Evolutionary conservation across 495 filamentous ascomycete species (phyloP), one percentile per base, ranked within the genome.

Genomic region (Penicillium soppii): DNA sequence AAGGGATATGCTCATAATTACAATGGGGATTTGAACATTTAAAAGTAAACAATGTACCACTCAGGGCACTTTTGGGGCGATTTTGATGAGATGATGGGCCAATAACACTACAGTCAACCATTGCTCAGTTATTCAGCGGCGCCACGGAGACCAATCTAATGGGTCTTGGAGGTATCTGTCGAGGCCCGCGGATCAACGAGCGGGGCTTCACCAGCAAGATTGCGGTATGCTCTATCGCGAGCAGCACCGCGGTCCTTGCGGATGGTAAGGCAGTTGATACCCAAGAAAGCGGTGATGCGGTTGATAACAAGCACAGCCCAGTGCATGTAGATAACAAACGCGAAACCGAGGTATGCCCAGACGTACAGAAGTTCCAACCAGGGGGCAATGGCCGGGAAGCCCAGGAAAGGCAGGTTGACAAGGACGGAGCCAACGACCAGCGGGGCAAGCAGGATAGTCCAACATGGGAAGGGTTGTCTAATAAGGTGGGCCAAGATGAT

Each of bases 401-500:
- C 94, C 22, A 97, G 52, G 23, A 76, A 76, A 5, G 92, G 94
- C 25, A 96, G 70, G 66, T 97, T 96, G 2, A 79, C 87, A 13
- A 97, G 72, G 2, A 94, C 59, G 20, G 91, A 92, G 23, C 95
- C 94, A 6, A 85, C 85, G 32, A 97, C 73, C 15, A 98, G 79
- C 9, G 94, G 94, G 33, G 78, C 81, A 20, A 97, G 78, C 78
- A 98, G 85, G 29, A 92, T 79, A 13, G 94, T 98, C 91, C 92
- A 97, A 75, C 88, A 91, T 0, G 94, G 94, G 71, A 97, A 98
- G 2, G 92, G 90, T 67, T 97, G 95, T 46, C 83, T 84, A 4
- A 92, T 88, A 13, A 99, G 74, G 66, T 99, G 94, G 9, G 95
- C 92, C 13, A 99, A 82, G 64, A 99, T 97, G 69, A 97, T 97